Base-by-base conservation (phyloP, 225 moss, liverwort and hornwort genomes). In the Sphagnum contortum region DNA sequence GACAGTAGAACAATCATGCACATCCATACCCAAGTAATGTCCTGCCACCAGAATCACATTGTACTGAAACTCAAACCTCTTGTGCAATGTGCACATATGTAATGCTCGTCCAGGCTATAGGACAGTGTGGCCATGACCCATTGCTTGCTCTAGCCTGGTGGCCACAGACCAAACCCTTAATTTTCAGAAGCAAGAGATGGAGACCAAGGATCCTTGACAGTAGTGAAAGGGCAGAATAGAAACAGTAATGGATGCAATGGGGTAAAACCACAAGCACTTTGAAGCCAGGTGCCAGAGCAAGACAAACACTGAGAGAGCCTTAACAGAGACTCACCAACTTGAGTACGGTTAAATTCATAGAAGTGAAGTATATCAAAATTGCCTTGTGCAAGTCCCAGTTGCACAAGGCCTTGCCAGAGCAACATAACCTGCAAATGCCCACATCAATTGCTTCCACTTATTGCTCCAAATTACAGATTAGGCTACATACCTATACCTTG, bases 1-100 rank as follows among this genome's bases (percentile, higher is more conserved):
- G 65, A 98, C 80, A 61, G 79, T 85, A 8, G 80, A 83, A 78
- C 91, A 93, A 71, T 98, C 98, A 62, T 98, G 98, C 53, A 98
- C 98, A 77, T 98, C 98, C 98, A 88, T 77, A 72, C 98, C 98
- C 29, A 98, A 62, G 72, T 93, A 98, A 77, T 98, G 98, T 52
- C 98, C 98, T 98, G 80, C 71, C 14, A 57, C 62, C 57, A 9
- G 6, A 14, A 48, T 50, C 9, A n/a, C 55, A 56, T 9, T n/a
- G n/a, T 56, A n/a, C 55, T n/a, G n/a, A 56, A 56, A 56, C 29
- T 29, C 29, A 29, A 29, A 29, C 29, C 29, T 29, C 29, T 29
- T 29, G 29, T 29, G 29, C 29, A 56, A n/a, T 9, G 9, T n/a
- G n/a, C n/a, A 56, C 55, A 2, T 56, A 56, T 56, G 55, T 9